Evolutionary conservation across 177 flowering plant species (phyloP).

Genomic region (Viscum album): DNA sequence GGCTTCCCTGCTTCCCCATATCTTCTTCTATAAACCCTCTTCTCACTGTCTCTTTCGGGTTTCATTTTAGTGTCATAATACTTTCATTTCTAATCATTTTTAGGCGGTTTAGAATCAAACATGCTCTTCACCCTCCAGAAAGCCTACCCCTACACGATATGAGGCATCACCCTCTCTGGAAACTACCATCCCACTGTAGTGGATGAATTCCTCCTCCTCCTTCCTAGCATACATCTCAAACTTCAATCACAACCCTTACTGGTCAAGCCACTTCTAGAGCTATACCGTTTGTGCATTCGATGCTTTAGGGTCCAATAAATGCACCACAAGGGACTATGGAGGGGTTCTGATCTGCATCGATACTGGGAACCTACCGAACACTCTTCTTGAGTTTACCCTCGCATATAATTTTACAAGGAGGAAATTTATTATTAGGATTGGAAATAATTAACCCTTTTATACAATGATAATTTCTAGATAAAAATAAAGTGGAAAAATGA

Average conservation of each 20-base stretch:
- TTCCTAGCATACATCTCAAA: slow-evolving; percentile 41
- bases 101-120: too few species aligned
- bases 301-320: slow-evolving; percentile 42
- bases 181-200: slow-evolving; percentile 49
- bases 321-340: slow-evolving; percentile 73
- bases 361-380: slow-evolving; percentile 57
- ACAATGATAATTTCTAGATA: too few species aligned
- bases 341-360: slow-evolving; percentile 42
- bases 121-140: slow-evolving; percentile 67
- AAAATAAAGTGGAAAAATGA: too few species aligned
- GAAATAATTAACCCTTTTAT: too few species aligned
- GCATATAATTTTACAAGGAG: too few species aligned
- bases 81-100: too few species aligned
- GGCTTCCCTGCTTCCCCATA: too few species aligned
- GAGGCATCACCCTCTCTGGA: slow-evolving; percentile 74
- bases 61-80: too few species aligned
- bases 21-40: too few species aligned
- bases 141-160: slow-evolving; percentile 56
- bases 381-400: slow-evolving; percentile 81
- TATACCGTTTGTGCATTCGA: slow-evolving; percentile 82
- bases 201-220: slow-evolving; percentile 63
- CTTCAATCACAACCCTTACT: slow-evolving; percentile 58
- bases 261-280: slow-evolving; percentile 87
- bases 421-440: too few species aligned
- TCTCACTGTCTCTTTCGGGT: too few species aligned